phyloP scores from a whole-genome alignment of 768 basidiomycete genomes.

The Nidula microcarpa region DNA sequence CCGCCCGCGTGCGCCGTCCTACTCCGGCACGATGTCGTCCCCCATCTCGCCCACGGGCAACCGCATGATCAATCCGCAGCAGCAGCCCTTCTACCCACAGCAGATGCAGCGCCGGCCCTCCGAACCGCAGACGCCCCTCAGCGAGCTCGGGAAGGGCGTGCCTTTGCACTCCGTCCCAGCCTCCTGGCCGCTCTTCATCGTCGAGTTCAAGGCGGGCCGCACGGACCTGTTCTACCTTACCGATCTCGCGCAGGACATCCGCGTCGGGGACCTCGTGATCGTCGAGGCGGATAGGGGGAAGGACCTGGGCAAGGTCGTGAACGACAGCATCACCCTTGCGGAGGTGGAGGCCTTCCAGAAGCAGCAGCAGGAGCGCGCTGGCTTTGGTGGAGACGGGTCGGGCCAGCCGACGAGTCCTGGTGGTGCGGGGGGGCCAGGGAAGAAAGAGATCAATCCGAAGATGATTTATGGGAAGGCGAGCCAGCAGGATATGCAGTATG shows the following conservation, averaged over 20 bases:
- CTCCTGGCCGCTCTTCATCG: conserved; percentile 89
- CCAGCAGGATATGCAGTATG: conserved; percentile 73
- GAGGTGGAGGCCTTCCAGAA: conserved; percentile 92
- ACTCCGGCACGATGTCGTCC: conserved; percentile 54
- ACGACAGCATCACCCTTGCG: conserved; percentile 83
- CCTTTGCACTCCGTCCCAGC: conserved; percentile 81
- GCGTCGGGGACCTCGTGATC: conserved; percentile 89
- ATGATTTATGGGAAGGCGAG: conserved; percentile 90
- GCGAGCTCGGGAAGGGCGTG: conserved; percentile 85
- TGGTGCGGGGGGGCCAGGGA: conserved; percentile 24
- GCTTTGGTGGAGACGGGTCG: conserved; percentile 20
- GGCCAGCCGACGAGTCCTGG: conserved; percentile 21
- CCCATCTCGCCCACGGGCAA: conserved; percentile 26
- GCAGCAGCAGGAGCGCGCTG: conserved; percentile 60
- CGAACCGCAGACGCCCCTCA: conserved; percentile 28
- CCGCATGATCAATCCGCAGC: conserved; percentile 38
- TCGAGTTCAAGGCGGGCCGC: conserved; percentile 96
- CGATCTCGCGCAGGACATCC: conserved; percentile 58
- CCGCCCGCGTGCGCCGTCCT: conserved; percentile 39
- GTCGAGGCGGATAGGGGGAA: conserved; percentile 96
- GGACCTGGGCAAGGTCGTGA: conserved; percentile 89
- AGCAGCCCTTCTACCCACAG: conserved; percentile 40
- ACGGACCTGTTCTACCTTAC: conserved; percentile 93
- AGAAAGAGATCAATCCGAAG: conserved; percentile 97
- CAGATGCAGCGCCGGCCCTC: conserved; percentile 39